These are phyloP conservation scores for Ceriops tagal DNA, from an alignment of 345 rosid species.

Conservation along the genomic window DNA sequence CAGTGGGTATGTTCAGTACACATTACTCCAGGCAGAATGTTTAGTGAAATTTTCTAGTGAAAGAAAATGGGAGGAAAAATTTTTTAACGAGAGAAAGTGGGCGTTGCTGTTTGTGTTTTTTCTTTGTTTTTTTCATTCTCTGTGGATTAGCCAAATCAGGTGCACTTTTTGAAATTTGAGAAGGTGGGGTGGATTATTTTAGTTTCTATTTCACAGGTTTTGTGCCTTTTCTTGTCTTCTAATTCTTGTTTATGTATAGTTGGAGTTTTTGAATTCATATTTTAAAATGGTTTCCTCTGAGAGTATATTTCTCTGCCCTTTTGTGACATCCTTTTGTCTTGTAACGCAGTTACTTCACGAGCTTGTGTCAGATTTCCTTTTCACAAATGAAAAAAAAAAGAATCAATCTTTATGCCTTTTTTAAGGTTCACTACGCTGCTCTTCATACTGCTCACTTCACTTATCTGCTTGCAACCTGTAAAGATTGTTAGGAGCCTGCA, in stretches of 20 bases:
- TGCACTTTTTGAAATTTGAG: slow-evolving; percentile 30
- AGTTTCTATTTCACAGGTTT: slow-evolving; percentile 8
- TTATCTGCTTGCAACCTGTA: slow-evolving; percentile 59
- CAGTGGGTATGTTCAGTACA: slow-evolving; percentile 20
- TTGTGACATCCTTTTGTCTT: slow-evolving; percentile 78
- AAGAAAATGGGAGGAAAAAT: slow-evolving; percentile 1
- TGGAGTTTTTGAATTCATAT: slow-evolving; percentile 9
- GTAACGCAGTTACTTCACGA: slow-evolving; percentile 76
- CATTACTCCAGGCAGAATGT: slow-evolving; percentile 35
- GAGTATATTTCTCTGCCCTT: slow-evolving; percentile 8
- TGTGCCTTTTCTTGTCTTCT: slow-evolving; percentile 15
- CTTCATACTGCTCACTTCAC: slow-evolving; percentile 31
- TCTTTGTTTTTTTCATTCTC: neutral
- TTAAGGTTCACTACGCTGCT: slow-evolving; percentile 17
- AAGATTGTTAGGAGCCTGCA: slow-evolving; percentile 39
- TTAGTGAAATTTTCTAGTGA: slow-evolving; percentile 6
- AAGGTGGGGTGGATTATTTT: slow-evolving; percentile 16
- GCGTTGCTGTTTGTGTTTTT: neutral
- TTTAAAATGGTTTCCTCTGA: neutral
- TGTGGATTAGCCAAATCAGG: slow-evolving; percentile 10
- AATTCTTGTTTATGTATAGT: slow-evolving; percentile 21
- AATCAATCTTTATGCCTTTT: slow-evolving; percentile 19
- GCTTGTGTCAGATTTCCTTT: slow-evolving; percentile 67
- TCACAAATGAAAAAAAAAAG: slow-evolving; percentile 22
- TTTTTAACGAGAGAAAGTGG: neutral